Conservation (phyloP, 805 yeast genomes). For the Candida odintsovae region DNA sequence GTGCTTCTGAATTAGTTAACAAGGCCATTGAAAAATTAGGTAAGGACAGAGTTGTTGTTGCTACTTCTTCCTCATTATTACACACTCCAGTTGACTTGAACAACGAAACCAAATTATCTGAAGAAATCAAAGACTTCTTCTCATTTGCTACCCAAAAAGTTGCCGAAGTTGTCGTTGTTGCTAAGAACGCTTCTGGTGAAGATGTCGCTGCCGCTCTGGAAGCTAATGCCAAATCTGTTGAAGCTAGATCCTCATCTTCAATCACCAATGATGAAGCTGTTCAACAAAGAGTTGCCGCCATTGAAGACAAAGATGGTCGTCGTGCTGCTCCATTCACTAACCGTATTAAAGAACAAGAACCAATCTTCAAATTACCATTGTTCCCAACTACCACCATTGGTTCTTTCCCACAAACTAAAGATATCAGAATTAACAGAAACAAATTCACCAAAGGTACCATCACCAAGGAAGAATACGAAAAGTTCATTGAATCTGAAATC, state of each 20-base stretch:
- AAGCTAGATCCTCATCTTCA: conserved; percentile 79
- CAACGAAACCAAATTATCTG: conserved; percentile 86
- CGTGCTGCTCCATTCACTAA: conserved; percentile 83
- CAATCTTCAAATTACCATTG: conserved; percentile 84
- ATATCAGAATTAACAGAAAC: conserved; percentile 97
- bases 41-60: conserved; percentile 77
- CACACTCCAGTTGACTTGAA: conserved; percentile 98
- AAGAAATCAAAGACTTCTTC: conserved; percentile 95
- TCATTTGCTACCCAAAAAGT: conserved; percentile 97
- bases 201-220: conserved; percentile 72
- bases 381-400: conserved; percentile 99
- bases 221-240: conserved; percentile 82
- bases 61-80: conserved; percentile 93
- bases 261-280: conserved; percentile 91
- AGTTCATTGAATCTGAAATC: conserved; percentile 95
- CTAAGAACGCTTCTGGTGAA: conserved; percentile 80
- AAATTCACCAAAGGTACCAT: conserved; percentile 96
- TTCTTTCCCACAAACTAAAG: conserved; percentile 99
- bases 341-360: conserved; percentile 85
- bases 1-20: conserved; percentile 76
- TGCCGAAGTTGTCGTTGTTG: conserved; percentile 82
- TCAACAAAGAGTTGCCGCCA: conserved; percentile 75
- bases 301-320: conserved; percentile 69
- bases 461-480: conserved; percentile 90
- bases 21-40: conserved; percentile 84